Base-by-base conservation (phyloP, 2,329 filamentous ascomycete genomes). In the Tolypocladium paradoxum region DNA sequence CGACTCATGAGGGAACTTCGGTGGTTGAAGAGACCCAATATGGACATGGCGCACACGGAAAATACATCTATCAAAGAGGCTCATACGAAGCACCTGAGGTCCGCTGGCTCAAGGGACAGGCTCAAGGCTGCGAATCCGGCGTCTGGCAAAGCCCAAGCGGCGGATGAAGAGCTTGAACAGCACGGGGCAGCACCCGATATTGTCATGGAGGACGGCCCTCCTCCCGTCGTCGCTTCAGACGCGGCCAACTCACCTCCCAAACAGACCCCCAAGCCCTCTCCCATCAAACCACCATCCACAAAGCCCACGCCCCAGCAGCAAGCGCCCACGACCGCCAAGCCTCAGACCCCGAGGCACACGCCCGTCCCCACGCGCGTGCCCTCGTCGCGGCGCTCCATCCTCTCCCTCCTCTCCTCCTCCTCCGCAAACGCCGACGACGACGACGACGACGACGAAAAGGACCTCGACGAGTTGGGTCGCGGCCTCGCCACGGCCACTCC, bases 341-440 rank as follows among this genome's bases (percentile, higher is more conserved):
- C 65, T 1, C 61, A 57, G 40, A 66, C 64, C 5, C 63, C 61
- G 27, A 56, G 62, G 2, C 61, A 58, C 3, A 61, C 47, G 61
- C 58, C 48, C 61, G 51, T 47, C 58, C 66, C 24, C 38, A 37
- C 51, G n/a, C 60, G 55, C 12, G 58, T 57, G 7, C 61, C 68
- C 1, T 67, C 65, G 3, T 65, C 66, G 48, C 64, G 62, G 29
- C 65, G 61, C 53, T 69, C 72, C 47, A 65, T 76, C 50, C 64
- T 75, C 46, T 75, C 74, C 27, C 68, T 77, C 53, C 59, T 74
- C 12, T 68, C 72, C n/a, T n/a, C n/a, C n/a, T n/a, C n/a, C n/a
- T n/a, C n/a, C n/a, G n/a, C n/a, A n/a, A n/a, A n/a, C n/a, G n/a
- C n/a, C 7, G 67, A 70, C 57, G 64, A 65, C 24, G 59, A 63